Evolutionary conservation across 371 early-diverging fungal genomes (phyloP), one percentile per base, ranked within the genome.

Genomic region (Actinomortierella wolfii): DNA sequence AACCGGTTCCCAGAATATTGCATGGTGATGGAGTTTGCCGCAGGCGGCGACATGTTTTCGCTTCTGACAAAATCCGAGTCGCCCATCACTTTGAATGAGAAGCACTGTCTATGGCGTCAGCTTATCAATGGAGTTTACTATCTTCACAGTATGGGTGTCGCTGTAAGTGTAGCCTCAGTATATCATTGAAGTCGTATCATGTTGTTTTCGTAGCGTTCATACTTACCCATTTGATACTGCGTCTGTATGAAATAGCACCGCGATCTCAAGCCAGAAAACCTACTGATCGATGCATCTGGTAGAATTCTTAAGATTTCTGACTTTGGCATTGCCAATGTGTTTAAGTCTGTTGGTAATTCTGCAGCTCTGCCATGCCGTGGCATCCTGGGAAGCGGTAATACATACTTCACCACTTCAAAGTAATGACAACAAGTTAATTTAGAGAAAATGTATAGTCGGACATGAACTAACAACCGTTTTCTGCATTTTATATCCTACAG

Each of bases 251-350:
- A 29, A 47, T 57, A 68, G 74, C 86, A 88, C 59, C 79, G 94
- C 20, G 95, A 95, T 74, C 77, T 95, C 41, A 95, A 95, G 77
- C 94, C 95, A 0, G 94, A 95, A 68, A 96, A 96, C 81, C 88
- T 94, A 59, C 65, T 96, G 54, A 85, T 96, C 28, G 92, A 91
- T 59, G 82, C 77, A 0, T 57, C 76, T 0, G 85, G 85, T 14
- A 57, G 66, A 48, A 91, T 94, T 55, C 81, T 94, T 46, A 94
- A 94, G 77, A 90, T 95, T 40, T 85, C 92, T 0, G 95, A 96
- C 67, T 94, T 96, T 83, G 96, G 96, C 1, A 79, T 78, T 18
- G 78, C 82, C 3, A 78, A 76, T 13, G 93, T 93, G 14, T 92
- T 85, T 76, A 84, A 86, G 58, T 85, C 71, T 23, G 71, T 71